A percentile compares a stretch with the other conserved stretches of the same genome.
phyloP scores from a whole-genome alignment of 1,139 yeast genomes.

The Yarrowia galli region DNA sequence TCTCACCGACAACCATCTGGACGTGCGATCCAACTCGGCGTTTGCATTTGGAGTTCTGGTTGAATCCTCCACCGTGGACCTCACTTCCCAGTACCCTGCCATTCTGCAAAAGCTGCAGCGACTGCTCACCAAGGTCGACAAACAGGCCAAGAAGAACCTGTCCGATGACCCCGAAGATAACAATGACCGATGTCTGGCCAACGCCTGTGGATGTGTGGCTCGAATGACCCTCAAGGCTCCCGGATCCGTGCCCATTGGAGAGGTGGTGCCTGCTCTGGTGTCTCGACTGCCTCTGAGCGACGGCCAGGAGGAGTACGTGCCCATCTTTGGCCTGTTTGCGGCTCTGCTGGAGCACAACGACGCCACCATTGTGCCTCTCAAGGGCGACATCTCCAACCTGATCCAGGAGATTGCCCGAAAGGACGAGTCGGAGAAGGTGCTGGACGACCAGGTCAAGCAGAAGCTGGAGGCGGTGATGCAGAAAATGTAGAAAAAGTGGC shows the following conservation, averaged over 20 bases:
- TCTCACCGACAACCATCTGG: slow-evolving; percentile 80
- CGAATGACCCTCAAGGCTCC: slow-evolving; percentile 83
- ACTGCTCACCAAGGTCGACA: slow-evolving; percentile 78
- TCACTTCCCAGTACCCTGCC: slow-evolving; percentile 68
- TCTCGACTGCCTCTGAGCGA: slow-evolving; percentile 84
- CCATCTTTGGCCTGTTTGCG: slow-evolving; percentile 80
- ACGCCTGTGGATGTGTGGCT: slow-evolving; percentile 97
- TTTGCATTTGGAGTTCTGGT: slow-evolving; percentile 90
- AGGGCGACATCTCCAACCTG: slow-evolving; percentile 70
- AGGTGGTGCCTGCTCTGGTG: slow-evolving; percentile 77
- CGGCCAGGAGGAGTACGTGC: slow-evolving; percentile 91
- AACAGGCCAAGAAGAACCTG: slow-evolving; percentile 53
- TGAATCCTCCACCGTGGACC: slow-evolving; percentile 59
- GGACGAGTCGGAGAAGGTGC: slow-evolving; percentile 61
- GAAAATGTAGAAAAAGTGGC: slow-evolving; percentile 22
- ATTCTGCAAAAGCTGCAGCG: slow-evolving; percentile 80
- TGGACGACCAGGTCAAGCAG: slow-evolving; percentile 67
- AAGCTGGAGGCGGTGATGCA: slow-evolving; percentile 34
- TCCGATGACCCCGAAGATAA: slow-evolving; percentile 86
- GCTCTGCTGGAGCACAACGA: slow-evolving; percentile 72
- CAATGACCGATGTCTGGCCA: slow-evolving; percentile 84
- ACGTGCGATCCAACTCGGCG: slow-evolving; percentile 94
- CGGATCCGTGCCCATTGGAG: slow-evolving; percentile 77
- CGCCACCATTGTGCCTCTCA: slow-evolving; percentile 61
- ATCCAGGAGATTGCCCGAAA: slow-evolving; percentile 78